Percentiles rank a stretch among this genome's conserved stretches.
These are phyloP conservation scores for Leccinum holopus DNA, from an alignment of 1,284 basidiomycete species.

Conservation along the genomic window DNA sequence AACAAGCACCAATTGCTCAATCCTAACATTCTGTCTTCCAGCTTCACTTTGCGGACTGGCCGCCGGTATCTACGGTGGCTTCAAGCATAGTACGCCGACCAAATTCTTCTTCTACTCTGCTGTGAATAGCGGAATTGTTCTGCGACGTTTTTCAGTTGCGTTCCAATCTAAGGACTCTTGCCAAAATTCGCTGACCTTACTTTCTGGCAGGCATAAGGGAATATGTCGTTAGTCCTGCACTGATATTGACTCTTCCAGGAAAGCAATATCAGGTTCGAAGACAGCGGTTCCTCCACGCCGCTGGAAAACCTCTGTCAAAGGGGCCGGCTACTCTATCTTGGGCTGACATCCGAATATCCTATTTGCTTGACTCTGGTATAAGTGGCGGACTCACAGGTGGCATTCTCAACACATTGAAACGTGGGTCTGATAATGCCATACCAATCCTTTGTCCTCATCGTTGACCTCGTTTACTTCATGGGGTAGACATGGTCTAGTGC, in stretches of 20 bases:
- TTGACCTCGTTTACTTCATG: slow-evolving; percentile 31
- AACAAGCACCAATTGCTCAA: slow-evolving; percentile 2
- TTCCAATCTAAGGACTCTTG: not conserved
- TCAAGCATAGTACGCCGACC: slow-evolving; percentile 44
- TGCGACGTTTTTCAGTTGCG: slow-evolving; percentile 69
- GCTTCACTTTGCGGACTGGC: slow-evolving; percentile 51
- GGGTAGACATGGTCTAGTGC: slow-evolving; percentile 41
- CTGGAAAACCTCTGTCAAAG: slow-evolving; percentile 7
- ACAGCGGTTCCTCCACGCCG: slow-evolving; percentile 30
- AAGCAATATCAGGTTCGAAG: slow-evolving; percentile 39
- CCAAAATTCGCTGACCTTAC: slow-evolving; percentile 1
- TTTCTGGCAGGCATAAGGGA: slow-evolving; percentile 58
- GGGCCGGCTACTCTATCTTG: slow-evolving; percentile 35
- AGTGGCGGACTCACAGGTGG: slow-evolving; percentile 66
- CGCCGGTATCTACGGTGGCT: slow-evolving; percentile 53
- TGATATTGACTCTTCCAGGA: slow-evolving; percentile 35
- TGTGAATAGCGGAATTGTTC: slow-evolving; percentile 67
- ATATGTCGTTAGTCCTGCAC: slow-evolving; percentile 56
- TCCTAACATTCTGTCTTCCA: slow-evolving; percentile 17
- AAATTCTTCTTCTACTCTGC: slow-evolving; percentile 42
- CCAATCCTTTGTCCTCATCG: not conserved
- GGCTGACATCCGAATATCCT: slow-evolving; percentile 53
- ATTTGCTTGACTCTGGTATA: slow-evolving; percentile 59
- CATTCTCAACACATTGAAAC: slow-evolving; percentile 45
- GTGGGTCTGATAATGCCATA: slow-evolving; percentile 31